Percentiles rank a stretch among this genome's conserved stretches.
Evolutionary conservation across 192 early-diverging fungal species (phyloP).

Genomic region (Paraglomus occultum): DNA sequence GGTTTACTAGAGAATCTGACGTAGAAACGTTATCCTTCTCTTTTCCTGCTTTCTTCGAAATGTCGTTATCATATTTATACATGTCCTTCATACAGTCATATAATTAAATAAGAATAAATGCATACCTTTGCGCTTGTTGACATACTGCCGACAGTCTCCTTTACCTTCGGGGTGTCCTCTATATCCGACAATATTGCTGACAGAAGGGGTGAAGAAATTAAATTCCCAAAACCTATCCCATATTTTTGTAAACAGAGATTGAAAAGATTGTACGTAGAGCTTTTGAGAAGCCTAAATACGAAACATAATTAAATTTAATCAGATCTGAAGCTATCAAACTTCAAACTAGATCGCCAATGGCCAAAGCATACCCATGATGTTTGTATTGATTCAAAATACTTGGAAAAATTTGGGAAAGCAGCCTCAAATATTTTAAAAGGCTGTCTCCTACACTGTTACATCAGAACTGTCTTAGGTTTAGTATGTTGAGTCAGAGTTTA

Average conservation of each 20-base stretch:
- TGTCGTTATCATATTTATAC: neutral
- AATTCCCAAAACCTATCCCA: constrained; percentile 9
- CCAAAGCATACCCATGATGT: constrained; percentile 30
- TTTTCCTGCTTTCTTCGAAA: neutral
- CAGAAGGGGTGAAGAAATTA: constrained; percentile 8
- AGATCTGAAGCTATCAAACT: neutral
- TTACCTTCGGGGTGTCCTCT: constrained; percentile 8
- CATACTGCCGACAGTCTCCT: neutral
- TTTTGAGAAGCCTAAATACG: constrained; percentile 11
- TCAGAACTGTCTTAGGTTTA: neutral
- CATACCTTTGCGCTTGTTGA: neutral
- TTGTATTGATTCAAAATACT: constrained; percentile 40
- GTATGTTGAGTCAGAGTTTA: neutral
- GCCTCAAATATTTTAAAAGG: constrained; percentile 31
- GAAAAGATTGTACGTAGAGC: constrained; percentile 10
- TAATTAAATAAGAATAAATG: neutral
- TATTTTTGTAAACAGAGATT: constrained; percentile 29
- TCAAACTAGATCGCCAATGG: neutral
- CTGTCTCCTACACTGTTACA: constrained; percentile 33
- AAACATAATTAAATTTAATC: neutral
- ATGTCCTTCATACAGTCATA: neutral
- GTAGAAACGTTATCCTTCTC: neutral
- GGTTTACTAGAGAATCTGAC: neutral
- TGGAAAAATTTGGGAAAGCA: constrained; percentile 36
- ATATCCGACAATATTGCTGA: neutral